These are phyloP conservation scores for Musa acuminata DNA, from an alignment of 176 grass and related monocot species.

Conservation along the genomic window DNA sequence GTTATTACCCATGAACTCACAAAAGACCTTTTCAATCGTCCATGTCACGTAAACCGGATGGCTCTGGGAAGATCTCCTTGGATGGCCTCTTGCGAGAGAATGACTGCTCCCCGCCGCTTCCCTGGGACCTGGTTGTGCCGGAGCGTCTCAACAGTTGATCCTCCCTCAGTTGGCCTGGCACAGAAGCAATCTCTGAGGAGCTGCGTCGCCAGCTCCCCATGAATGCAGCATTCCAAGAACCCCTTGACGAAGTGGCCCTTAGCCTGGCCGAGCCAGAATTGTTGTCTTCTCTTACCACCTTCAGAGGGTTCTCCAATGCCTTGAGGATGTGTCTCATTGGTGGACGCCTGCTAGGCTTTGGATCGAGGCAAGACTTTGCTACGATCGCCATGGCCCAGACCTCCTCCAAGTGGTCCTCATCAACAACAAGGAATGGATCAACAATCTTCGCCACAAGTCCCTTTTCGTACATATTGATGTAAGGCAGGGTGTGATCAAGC, in stretches of 20 bases:
- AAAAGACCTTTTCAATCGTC: constrained; percentile 52
- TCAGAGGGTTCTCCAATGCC: constrained; percentile 87
- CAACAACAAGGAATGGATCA: constrained; percentile 76
- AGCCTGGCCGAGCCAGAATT: constrained; percentile 58
- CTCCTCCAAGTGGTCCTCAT: constrained; percentile 97
- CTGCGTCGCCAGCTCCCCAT: constrained; percentile 88
- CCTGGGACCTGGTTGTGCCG: constrained; percentile 68
- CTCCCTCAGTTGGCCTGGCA: constrained; percentile 45
- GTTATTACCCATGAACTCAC: constrained; percentile 20
- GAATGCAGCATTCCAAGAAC: constrained; percentile 86
- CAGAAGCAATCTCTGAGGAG: constrained; percentile 44
- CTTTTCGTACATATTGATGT: constrained; percentile 82
- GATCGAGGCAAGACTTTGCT: constrained; percentile 93
- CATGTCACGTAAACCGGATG: constrained; percentile 57
- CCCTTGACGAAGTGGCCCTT: constrained; percentile 70
- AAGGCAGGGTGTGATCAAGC: constrained; percentile 54
- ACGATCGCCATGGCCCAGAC: constrained; percentile 98
- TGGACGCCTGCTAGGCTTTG: constrained; percentile 62
- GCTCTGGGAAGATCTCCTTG: constrained; percentile 84
- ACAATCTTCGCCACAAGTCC: constrained; percentile 85
- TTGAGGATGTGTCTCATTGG: constrained; percentile 75
- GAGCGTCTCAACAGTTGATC: constrained; percentile 60
- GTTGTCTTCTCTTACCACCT: constrained; percentile 87
- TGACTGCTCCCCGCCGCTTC: constrained; percentile 75
- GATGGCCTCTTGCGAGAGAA: constrained; percentile 69